phyloP scores from a whole-genome alignment of 139 green algal genomes.

The Coelastrella sp. region DNA sequence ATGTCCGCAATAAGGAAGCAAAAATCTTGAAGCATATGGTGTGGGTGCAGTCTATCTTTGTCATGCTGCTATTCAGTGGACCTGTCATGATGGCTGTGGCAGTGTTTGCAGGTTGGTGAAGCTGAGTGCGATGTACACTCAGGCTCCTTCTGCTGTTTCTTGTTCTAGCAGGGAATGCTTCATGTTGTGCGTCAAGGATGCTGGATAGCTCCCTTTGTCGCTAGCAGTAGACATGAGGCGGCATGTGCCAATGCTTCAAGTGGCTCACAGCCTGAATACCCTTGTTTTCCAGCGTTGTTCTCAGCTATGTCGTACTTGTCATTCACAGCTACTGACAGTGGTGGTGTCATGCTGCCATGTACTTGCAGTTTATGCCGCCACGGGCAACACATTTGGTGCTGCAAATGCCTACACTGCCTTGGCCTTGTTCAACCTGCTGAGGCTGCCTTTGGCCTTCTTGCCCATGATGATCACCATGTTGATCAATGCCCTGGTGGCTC shows the following conservation, averaged over 20 bases:
- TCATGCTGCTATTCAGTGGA: conserved; percentile 81
- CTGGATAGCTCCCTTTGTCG: neutral
- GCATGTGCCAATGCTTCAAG: too few species aligned
- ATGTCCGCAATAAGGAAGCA: conserved; percentile 72
- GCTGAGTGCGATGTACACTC: conserved; percentile 23
- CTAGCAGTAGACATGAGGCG: too few species aligned
- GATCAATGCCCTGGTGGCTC: conserved; percentile 71
- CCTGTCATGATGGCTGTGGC: conserved; percentile 84
- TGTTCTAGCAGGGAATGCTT: too few species aligned
- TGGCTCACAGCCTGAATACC: too few species aligned
- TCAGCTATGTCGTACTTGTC: too few species aligned
- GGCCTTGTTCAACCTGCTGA: conserved; percentile 92
- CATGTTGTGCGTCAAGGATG: too few species aligned
- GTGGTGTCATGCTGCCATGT: too few species aligned
- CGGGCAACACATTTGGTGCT: neutral
- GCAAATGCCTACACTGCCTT: conserved; percentile 89
- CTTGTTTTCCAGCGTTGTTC: too few species aligned
- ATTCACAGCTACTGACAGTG: too few species aligned
- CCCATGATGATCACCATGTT: conserved; percentile 78
- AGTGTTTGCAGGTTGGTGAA: conserved; percentile 82
- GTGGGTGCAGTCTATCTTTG: conserved; percentile 75
- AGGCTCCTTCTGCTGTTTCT: neutral
- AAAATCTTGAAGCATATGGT: conserved; percentile 59
- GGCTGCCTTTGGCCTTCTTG: conserved; percentile 93
- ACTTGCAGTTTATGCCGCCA: neutral